Conservation (phyloP, 2,329 filamentous ascomycete species). For the Periconia macrospinosa region DNA sequence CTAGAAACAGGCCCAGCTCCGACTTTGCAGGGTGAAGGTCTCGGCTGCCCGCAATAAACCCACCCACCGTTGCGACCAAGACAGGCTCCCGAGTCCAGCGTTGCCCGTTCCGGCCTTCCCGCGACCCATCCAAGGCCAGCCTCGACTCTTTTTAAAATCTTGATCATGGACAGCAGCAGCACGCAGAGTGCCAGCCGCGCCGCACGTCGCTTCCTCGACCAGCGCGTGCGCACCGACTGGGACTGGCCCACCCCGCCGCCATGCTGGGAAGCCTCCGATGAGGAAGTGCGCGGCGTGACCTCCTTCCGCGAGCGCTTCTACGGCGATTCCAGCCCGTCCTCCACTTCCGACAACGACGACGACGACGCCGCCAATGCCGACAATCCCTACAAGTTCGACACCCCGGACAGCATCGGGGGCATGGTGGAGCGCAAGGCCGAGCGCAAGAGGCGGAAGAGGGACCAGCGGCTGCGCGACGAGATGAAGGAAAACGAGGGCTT, state of each 20-base stretch:
- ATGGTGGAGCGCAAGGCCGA: conserved; percentile 34
- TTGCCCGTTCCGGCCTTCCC: not conserved
- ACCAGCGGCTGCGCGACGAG: conserved; percentile 44
- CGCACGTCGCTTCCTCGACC: conserved; percentile 45
- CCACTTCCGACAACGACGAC: conserved; percentile 30
- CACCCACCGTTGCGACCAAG: too few species aligned
- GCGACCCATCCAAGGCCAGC: too few species aligned
- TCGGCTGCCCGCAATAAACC: too few species aligned
- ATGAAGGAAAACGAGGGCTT: conserved; percentile 77
- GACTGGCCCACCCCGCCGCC: conserved; percentile 41
- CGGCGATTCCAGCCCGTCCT: conserved; percentile 34
- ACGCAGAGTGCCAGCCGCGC: conserved; percentile 48
- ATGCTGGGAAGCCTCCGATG: conserved; percentile 37
- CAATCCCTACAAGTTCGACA: conserved; percentile 48
- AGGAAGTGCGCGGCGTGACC: conserved; percentile 33
- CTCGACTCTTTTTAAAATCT: too few species aligned
- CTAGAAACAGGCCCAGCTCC: not conserved
- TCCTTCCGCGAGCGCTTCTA: conserved; percentile 50
- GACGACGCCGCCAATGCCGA: conserved; percentile 3
- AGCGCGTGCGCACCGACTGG: conserved; percentile 51
- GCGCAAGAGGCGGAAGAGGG: conserved; percentile 42
- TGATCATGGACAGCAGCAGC: conserved; percentile 40
- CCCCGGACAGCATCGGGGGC: conserved; percentile 47
- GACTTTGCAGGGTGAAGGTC: not conserved
- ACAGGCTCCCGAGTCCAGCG: too few species aligned